A percentile compares a stretch with the other conserved stretches of the same genome.
Conservation (phyloP, 257 asterid species). For the Parsonsia alboflavescens region DNA sequence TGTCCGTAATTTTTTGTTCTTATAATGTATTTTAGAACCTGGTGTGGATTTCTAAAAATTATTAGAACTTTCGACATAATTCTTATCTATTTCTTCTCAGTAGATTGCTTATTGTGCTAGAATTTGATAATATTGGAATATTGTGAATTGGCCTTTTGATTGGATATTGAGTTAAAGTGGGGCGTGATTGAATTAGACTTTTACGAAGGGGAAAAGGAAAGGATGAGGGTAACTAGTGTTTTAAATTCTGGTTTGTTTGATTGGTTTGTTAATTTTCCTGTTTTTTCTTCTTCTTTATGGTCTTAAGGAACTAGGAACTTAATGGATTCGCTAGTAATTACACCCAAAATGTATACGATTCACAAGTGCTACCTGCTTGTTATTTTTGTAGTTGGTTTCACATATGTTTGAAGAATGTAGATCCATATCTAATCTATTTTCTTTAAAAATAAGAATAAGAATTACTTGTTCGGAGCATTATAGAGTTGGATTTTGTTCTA, state of each 20-base stretch:
- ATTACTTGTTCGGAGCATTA: too few species aligned
- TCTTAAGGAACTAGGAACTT: background rate
- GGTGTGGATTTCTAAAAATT: background rate
- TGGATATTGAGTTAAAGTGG: background rate
- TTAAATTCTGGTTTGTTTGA: background rate
- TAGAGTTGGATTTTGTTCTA: background rate
- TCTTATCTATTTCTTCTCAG: background rate
- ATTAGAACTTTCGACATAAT: background rate
- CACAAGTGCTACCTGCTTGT: background rate
- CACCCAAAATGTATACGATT: background rate
- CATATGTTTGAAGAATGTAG: too few species aligned
- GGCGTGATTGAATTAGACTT: background rate
- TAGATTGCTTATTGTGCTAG: background rate
- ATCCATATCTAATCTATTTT: too few species aligned
- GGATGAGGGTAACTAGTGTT: background rate
- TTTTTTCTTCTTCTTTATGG: background rate
- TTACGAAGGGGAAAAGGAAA: background rate
- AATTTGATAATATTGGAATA: background rate
- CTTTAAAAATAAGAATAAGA: too few species aligned
- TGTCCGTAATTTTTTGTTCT: background rate
- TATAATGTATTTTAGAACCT: background rate
- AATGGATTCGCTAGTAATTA: background rate
- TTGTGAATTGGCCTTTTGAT: background rate
- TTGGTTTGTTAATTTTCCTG: background rate
- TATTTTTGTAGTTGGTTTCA: background rate